phyloP scores from a whole-genome alignment of 768 basidiomycete species.

The Hygrophorus pudorinus region DNA sequence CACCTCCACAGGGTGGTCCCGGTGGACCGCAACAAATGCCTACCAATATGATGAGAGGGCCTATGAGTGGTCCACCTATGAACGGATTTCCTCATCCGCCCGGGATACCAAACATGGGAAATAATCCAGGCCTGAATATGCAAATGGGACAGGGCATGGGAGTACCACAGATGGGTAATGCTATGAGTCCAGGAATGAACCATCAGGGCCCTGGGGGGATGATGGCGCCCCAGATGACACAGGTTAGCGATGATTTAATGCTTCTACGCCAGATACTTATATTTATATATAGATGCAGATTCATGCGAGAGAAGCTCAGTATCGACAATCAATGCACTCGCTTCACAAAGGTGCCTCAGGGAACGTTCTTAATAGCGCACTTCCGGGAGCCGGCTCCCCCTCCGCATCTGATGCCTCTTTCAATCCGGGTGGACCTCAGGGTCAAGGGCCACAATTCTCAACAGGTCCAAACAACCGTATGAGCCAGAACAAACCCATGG shows the following conservation, averaged over 20 bases:
- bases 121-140: slow-evolving; percentile 5
- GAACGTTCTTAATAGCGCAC: slow-evolving; percentile 15
- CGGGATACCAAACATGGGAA: slow-evolving; percentile 13
- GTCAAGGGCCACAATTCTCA: slow-evolving; percentile 19
- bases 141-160: slow-evolving; percentile 6
- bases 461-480: slow-evolving; percentile 22
- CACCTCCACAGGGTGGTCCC: slow-evolving; percentile 19
- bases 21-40: slow-evolving; percentile 24
- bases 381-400: slow-evolving; percentile 33
- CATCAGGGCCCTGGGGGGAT: slow-evolving; percentile 21
- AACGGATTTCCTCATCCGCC: slow-evolving; percentile 13
- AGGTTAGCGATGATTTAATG: slow-evolving; percentile 16
- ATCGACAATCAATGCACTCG: slow-evolving; percentile 22
- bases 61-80: slow-evolving; percentile 18
- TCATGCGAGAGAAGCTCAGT: slow-evolving; percentile 10
- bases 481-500: slow-evolving; percentile 26
- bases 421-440: slow-evolving; percentile 20
- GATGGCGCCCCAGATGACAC: slow-evolving; percentile 26
- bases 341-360: slow-evolving; percentile 26
- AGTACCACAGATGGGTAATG: slow-evolving; percentile 11
- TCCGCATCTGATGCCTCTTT: slow-evolving; percentile 35
- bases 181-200: slow-evolving; percentile 28
- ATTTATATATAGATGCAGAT: slow-evolving; percentile 11
- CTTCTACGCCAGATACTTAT: neutral
- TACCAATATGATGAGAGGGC: slow-evolving; percentile 27